These are phyloP conservation scores for Racocetra persica DNA, from an alignment of 371 early-diverging fungal species.

Conservation along the genomic window DNA sequence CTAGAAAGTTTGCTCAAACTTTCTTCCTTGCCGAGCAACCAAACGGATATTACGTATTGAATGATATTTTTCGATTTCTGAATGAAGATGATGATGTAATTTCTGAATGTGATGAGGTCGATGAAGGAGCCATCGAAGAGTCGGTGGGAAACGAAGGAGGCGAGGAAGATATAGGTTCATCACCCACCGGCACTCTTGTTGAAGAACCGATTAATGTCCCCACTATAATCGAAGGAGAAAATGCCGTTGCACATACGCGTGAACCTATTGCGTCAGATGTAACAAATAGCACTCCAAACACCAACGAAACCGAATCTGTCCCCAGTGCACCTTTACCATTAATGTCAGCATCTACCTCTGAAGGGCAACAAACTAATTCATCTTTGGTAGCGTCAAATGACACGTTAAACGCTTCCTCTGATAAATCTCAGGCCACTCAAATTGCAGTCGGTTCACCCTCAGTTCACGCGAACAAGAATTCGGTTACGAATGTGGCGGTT, in stretches of 20 bases:
- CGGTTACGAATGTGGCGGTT: background rate
- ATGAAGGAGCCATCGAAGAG: background rate
- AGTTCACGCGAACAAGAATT: background rate
- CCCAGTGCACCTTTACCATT: no score
- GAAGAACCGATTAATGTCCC: constrained; percentile 38
- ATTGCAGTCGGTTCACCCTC: background rate
- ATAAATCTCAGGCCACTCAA: background rate
- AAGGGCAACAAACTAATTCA: background rate
- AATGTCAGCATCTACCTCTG: background rate
- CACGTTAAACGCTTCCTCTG: background rate
- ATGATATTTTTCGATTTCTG: constrained; percentile 95
- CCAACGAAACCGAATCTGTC: no score
- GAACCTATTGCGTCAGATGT: no score
- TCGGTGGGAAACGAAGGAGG: background rate
- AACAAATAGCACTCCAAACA: no score
- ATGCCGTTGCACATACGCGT: no score
- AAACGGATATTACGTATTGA: constrained; percentile 90
- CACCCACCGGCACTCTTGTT: constrained; percentile 39
- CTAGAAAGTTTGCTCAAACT: constrained; percentile 92
- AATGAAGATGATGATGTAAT: constrained; percentile 72
- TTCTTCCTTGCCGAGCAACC: constrained; percentile 90
- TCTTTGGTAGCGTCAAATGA: background rate
- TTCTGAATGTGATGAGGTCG: constrained; percentile 45
- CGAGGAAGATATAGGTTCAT: background rate
- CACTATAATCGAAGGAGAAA: background rate